Evolutionary conservation across 2,329 filamentous ascomycete genomes (phyloP).

Genomic region (Fusarium subglutinans): DNA sequence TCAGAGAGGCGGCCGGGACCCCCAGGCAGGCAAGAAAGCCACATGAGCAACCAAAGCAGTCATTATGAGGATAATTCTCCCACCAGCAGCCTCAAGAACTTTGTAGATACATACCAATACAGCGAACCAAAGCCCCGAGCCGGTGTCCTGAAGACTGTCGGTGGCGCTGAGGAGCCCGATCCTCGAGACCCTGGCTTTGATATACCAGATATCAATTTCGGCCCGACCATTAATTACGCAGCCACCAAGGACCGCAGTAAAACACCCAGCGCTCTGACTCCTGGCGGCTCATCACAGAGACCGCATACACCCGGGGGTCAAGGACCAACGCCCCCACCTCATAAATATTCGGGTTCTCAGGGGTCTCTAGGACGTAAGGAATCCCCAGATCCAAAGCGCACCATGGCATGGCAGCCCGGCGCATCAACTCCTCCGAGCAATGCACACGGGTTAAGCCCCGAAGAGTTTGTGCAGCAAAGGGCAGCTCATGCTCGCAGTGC

Average conservation of each 20-base stretch:
- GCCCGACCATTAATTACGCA: slow-evolving; percentile 78
- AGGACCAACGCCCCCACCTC: slow-evolving; percentile 35
- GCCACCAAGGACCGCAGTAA: slow-evolving; percentile 48
- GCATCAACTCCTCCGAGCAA: slow-evolving; percentile 60
- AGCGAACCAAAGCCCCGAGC: slow-evolving; percentile 65
- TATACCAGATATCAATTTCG: slow-evolving; percentile 85
- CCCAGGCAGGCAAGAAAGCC: slow-evolving; percentile 38
- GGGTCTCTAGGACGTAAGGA: slow-evolving; percentile 56
- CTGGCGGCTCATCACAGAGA: slow-evolving; percentile 32
- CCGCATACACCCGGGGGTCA: slow-evolving; percentile 48
- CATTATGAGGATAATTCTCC: slow-evolving; percentile 69
- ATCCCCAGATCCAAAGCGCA: slow-evolving; percentile 67
- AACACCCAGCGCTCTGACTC: slow-evolving; percentile 31
- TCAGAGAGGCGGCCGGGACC: slow-evolving; percentile 39
- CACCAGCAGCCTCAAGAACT: slow-evolving; percentile 31
- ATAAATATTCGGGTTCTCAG: slow-evolving; percentile 35
- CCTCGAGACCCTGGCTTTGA: slow-evolving; percentile 53
- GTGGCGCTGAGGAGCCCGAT: slow-evolving; percentile 54
- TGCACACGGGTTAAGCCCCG: slow-evolving; percentile 71
- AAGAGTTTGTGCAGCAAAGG: slow-evolving; percentile 86
- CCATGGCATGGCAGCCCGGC: slow-evolving; percentile 82
- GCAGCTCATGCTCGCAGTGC: slow-evolving; percentile 69
- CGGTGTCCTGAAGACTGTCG: slow-evolving; percentile 83
- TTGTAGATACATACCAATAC: slow-evolving; percentile 39
- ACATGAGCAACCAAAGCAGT: slow-evolving; percentile 53